These are phyloP conservation scores for Davidsoniella australis DNA, from an alignment of 2,329 filamentous ascomycete species.

Conservation along the genomic window DNA sequence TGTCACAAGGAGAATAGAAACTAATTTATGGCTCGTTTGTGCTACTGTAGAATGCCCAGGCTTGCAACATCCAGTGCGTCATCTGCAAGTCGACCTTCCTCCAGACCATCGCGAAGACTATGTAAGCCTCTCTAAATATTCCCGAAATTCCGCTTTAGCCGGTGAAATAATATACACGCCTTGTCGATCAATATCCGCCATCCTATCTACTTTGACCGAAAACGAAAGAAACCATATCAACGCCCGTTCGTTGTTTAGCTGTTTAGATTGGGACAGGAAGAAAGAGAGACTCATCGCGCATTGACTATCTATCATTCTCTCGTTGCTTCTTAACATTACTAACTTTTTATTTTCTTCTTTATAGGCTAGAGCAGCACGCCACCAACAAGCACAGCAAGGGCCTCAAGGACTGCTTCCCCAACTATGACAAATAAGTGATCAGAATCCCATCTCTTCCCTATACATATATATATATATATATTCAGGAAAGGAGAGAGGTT, in stretches of 20 bases:
- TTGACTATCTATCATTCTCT: background rate
- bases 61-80: slow-evolving; percentile 60
- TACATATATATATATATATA: too few species aligned
- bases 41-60: slow-evolving; percentile 44
- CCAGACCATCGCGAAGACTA: slow-evolving; percentile 56
- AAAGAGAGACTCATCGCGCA: background rate
- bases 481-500: too few species aligned
- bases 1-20: background rate
- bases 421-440: slow-evolving; percentile 9
- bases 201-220: too few species aligned
- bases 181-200: too few species aligned
- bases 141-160: slow-evolving; percentile 16
- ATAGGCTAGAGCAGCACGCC: slow-evolving; percentile 52
- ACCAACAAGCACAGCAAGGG: slow-evolving; percentile 62
- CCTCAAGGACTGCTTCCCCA: slow-evolving; percentile 54
- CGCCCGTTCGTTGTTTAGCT: too few species aligned
- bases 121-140: slow-evolving; percentile 26
- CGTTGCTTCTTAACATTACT: too few species aligned
- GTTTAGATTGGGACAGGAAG: background rate
- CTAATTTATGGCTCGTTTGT: background rate
- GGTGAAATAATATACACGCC: too few species aligned
- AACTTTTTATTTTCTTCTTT: background rate
- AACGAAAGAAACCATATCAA: too few species aligned
- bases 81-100: slow-evolving; percentile 66
- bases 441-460: too few species aligned